Conservation (phyloP, 495 filamentous ascomycete genomes). For the Darksidea phi region DNA sequence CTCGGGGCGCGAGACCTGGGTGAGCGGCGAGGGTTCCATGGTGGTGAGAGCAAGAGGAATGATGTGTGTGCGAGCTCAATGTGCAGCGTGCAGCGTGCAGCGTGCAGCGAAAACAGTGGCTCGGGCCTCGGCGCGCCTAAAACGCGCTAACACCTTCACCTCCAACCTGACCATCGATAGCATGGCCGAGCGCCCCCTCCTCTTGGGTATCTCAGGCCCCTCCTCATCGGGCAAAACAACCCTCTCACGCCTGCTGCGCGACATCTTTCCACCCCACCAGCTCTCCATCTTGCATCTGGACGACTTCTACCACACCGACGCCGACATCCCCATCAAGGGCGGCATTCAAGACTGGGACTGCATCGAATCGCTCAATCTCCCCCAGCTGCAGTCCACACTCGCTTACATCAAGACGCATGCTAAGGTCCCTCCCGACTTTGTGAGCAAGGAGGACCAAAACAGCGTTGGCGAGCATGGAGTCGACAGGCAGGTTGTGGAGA, state of each 20-base stretch:
- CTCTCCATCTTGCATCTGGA: slow-evolving; percentile 82
- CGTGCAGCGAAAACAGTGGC: background rate
- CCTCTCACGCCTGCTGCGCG: slow-evolving; percentile 45
- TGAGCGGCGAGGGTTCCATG: slow-evolving; percentile 92
- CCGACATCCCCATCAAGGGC: slow-evolving; percentile 58
- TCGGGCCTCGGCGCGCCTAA: background rate
- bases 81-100: background rate
- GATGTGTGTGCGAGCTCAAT: background rate
- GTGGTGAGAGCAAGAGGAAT: too few species aligned
- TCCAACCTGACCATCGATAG: background rate
- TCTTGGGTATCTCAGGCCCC: slow-evolving; percentile 63
- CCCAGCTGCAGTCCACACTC: slow-evolving; percentile 60
- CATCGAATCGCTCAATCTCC: slow-evolving; percentile 65
- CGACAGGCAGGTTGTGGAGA: slow-evolving; percentile 42
- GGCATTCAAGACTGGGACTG: slow-evolving; percentile 87
- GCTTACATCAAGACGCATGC: slow-evolving; percentile 63
- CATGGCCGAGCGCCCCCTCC: slow-evolving; percentile 48
- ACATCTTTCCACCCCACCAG: slow-evolving; percentile 47
- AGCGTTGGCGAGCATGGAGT: slow-evolving; percentile 53
- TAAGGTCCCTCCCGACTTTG: slow-evolving; percentile 60
- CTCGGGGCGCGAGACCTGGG: slow-evolving; percentile 86
- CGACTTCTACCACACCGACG: slow-evolving; percentile 83
- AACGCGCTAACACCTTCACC: background rate
- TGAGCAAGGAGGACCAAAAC: slow-evolving; percentile 78
- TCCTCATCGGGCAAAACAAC: slow-evolving; percentile 48